Evolutionary conservation across 192 early-diverging fungal species (phyloP).

Genomic region (Jimgerdemannia flammicorona): DNA sequence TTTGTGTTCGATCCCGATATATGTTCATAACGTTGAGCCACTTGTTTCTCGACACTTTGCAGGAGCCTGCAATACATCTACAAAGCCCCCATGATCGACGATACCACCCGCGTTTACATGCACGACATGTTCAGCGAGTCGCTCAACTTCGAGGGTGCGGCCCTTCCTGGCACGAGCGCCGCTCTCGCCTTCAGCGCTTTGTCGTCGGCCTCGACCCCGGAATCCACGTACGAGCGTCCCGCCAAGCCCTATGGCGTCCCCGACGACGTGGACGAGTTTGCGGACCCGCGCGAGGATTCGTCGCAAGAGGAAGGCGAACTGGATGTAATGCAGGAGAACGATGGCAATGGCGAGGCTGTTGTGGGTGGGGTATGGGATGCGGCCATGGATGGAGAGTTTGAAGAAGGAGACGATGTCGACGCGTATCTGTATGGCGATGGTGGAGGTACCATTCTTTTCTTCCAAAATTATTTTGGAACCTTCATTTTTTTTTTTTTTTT

Average conservation of each 20-base stretch:
- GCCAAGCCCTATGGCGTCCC: background rate
- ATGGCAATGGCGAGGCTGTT: background rate
- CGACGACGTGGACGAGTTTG: background rate
- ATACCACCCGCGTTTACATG: conserved; percentile 18
- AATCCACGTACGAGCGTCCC: background rate
- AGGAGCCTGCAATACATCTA: conserved; percentile 28
- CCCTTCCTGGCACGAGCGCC: background rate
- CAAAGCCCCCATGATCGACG: conserved; percentile 19
- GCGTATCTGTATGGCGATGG: conserved; percentile 1
- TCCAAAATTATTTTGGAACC: no score
- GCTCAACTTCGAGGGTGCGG: background rate
- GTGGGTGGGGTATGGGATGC: background rate
- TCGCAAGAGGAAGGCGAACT: background rate
- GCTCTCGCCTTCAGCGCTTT: background rate
- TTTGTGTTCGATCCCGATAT: background rate
- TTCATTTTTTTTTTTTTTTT: no score
- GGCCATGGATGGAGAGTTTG: background rate
- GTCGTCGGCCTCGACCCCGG: background rate
- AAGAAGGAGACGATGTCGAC: background rate
- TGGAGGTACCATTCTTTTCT: background rate
- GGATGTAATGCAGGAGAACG: background rate
- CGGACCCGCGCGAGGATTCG: background rate
- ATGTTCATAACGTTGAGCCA: background rate
- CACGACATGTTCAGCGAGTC: conserved; percentile 21
- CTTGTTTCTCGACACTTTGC: background rate